A percentile compares a stretch with the other conserved stretches of the same genome.
Evolutionary conservation across 2,329 filamentous ascomycete genomes (phyloP).

Genomic region (Colletotrichum orchidophilum): DNA sequence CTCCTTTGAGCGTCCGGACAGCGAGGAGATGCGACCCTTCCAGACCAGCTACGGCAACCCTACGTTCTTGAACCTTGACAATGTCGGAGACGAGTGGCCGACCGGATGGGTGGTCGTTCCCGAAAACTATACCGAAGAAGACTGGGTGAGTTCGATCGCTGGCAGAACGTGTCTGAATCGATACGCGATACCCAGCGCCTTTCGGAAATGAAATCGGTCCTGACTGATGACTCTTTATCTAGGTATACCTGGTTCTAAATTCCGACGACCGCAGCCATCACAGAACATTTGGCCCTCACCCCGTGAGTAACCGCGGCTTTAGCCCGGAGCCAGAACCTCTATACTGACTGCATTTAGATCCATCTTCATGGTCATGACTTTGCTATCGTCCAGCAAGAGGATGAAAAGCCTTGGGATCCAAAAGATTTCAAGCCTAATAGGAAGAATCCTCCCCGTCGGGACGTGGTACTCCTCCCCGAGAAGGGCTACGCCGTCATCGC

Average conservation of each 20-base stretch:
- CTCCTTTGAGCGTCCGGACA: constrained; percentile 1
- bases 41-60: constrained; percentile 54
- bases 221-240: background rate
- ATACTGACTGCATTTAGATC: constrained; percentile 37
- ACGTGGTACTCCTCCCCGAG: constrained; percentile 57
- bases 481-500: constrained; percentile 57
- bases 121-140: constrained; percentile 31
- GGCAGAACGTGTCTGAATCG: background rate
- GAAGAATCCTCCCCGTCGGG: constrained; percentile 58
- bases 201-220: too few relatives aligned
- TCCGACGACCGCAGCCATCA: background rate
- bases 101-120: constrained; percentile 33
- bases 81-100: constrained; percentile 25
- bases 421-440: constrained; percentile 29
- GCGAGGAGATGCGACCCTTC: background rate
- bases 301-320: background rate
- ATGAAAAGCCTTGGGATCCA: constrained; percentile 23
- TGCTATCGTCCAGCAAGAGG: constrained; percentile 48
- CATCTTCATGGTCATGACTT: constrained; percentile 63
- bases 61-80: constrained; percentile 43
- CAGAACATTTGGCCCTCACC: constrained; percentile 3
- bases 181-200: too few relatives aligned
- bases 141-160: constrained; percentile 29
- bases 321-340: background rate
- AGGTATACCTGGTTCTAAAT: constrained; percentile 13